Conservation (phyloP, 345 rosid genomes). For the Streptanthus diversifolius region DNA sequence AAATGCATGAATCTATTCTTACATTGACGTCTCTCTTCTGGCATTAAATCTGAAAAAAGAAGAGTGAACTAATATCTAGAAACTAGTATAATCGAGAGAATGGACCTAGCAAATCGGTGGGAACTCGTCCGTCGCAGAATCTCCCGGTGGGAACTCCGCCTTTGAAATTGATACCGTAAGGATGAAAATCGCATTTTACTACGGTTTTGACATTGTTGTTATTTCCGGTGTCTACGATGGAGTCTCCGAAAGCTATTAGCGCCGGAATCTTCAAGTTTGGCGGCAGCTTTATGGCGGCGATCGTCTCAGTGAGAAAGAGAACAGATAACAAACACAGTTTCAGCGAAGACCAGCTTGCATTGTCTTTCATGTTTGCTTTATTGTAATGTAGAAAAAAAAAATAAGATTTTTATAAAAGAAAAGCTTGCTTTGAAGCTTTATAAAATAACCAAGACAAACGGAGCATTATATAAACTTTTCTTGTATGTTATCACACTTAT, state of each 20-base stretch:
- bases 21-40: neutral
- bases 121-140: constrained; percentile 50
- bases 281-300: constrained; percentile 28
- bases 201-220: constrained; percentile 44
- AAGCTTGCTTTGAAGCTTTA: constrained; percentile 3
- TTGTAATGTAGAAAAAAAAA: neutral
- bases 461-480: neutral
- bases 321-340: constrained; percentile 21
- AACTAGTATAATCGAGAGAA: neutral
- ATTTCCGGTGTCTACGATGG: constrained; percentile 56
- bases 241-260: constrained; percentile 49
- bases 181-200: constrained; percentile 44
- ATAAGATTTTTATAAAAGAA: neutral
- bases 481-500: neutral
- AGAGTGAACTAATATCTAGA: neutral
- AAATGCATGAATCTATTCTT: neutral
- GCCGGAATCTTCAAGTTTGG: constrained; percentile 38
- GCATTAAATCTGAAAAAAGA: neutral
- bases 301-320: constrained; percentile 3
- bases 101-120: constrained; percentile 47
- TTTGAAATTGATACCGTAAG: constrained; percentile 51
- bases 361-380: constrained; percentile 24
- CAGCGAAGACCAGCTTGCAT: constrained; percentile 18
- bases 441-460: neutral
- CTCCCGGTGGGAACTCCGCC: constrained; percentile 56